Base-by-base conservation (phyloP, 345 rosid species). In the Murraya paniculata region DNA sequence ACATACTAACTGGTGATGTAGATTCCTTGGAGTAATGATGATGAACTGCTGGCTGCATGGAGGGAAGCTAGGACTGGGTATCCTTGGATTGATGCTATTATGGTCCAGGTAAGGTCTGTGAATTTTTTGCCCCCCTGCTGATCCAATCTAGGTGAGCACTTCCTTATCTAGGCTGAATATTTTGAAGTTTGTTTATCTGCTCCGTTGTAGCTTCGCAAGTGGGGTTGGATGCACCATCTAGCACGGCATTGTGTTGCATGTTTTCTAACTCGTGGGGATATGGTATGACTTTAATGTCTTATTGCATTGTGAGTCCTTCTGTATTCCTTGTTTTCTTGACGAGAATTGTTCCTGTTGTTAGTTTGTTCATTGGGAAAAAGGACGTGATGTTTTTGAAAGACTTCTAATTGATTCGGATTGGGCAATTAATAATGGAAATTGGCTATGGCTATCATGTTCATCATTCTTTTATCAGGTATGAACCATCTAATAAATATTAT, bases 221-320 rank as follows among this genome's bases (percentile, higher is more conserved):
- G 99, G 99, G 99, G 99, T 77, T 95, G 99, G 98, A 92, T 95
- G 89, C 99, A 95, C 86, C 99, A 93, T 87, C 91, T 95, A 48
- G 93, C 98, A 7, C 91, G 97, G 50, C 98, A 95, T 71, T 90
- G 86, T 73, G 98, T 95, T 77, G 99, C 98, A 56, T 95, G 98
- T 87, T 95, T 95, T 79, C 87, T 93, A 41, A 93, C 98, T 81
- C 96, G 99, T 73, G 98, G 99, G 25, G 98, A 95, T 88, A 83
- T 92, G 92, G 99, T 95, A 90, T 62, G 82, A 38, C 71, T 73
- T 66, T 65, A 60, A 24, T 73, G 9, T 56, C 38, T 36, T 25
- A 53, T 61, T 31, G 19, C 64, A 22, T 31, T 71, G 33, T 71
- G 30, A 58, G 58, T 61, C 71, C 56, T 85, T 72, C 36, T 58